Evolutionary conservation across 257 asterid species (phyloP).

Genomic region (Nicotiana paniculata): DNA sequence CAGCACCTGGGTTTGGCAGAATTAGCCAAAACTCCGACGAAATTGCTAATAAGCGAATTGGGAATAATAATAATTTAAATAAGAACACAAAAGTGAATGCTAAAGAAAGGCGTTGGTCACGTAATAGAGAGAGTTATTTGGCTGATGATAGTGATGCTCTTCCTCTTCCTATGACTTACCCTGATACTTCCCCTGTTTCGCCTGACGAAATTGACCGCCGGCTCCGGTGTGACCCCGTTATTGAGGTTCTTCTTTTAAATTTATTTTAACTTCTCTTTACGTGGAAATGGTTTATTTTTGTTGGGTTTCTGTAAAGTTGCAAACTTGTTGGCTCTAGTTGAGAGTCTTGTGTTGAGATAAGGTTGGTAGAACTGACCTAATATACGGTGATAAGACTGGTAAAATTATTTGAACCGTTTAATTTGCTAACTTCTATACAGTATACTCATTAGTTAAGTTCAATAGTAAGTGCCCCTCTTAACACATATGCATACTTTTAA

Average conservation of each 20-base stretch:
- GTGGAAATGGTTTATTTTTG: neutral
- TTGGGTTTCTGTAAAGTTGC: neutral
- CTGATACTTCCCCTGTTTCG: slow-evolving; percentile 54
- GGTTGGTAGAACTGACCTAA: neutral
- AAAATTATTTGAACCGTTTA: neutral
- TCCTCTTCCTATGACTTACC: slow-evolving; percentile 85
- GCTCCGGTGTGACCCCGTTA: slow-evolving; percentile 57
- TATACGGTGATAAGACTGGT: neutral
- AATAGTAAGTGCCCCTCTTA: neutral
- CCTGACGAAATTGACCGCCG: slow-evolving; percentile 63
- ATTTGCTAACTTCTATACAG: neutral
- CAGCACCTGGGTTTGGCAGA: slow-evolving; percentile 25
- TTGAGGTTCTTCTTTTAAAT: slow-evolving; percentile 29
- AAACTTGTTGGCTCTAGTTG: neutral
- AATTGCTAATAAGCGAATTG: slow-evolving; percentile 13
- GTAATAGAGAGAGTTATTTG: slow-evolving; percentile 72
- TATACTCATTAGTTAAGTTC: neutral
- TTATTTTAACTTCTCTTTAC: neutral
- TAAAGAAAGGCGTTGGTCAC: slow-evolving; percentile 67
- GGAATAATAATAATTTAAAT: slow-evolving; percentile 6
- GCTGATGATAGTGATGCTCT: slow-evolving; percentile 60
- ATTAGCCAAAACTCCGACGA: slow-evolving; percentile 30
- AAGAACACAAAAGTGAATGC: slow-evolving; percentile 48
- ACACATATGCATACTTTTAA: neutral
- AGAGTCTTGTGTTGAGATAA: neutral